Conservation (phyloP, 805 yeast genomes). For the Pichia scutulata region DNA sequence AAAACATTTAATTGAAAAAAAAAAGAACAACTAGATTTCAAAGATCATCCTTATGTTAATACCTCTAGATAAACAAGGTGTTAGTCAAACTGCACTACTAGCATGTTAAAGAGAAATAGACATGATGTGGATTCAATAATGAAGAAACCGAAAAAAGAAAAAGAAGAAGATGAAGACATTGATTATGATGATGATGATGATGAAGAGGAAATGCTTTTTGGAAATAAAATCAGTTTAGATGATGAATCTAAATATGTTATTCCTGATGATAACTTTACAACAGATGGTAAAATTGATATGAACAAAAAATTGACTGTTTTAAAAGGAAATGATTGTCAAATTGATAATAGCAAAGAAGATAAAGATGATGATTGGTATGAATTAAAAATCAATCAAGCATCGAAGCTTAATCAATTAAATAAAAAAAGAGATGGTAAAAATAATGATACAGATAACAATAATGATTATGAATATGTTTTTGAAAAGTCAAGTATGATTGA, state of each 20-base stretch:
- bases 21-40: too few relatives aligned
- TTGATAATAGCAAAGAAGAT: slow-evolving; percentile 17
- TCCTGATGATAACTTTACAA: slow-evolving; percentile 51
- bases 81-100: too few relatives aligned
- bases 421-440: slow-evolving; percentile 6
- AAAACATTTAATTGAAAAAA: neutral
- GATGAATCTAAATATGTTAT: slow-evolving; percentile 33
- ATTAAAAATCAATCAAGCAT: slow-evolving; percentile 40
- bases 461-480: slow-evolving; percentile 66
- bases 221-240: slow-evolving; percentile 5
- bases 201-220: slow-evolving; percentile 1
- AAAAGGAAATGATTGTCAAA: slow-evolving; percentile 26
- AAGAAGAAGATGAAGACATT: neutral
- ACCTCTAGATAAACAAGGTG: too few relatives aligned
- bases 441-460: slow-evolving; percentile 24
- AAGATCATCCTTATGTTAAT: too few relatives aligned
- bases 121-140: neutral
- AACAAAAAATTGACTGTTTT: slow-evolving; percentile 48
- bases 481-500: slow-evolving; percentile 57
- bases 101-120: neutral
- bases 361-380: slow-evolving; percentile 41
- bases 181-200: neutral
- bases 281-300: slow-evolving; percentile 44
- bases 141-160: neutral
- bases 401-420: slow-evolving; percentile 18